Evolutionary conservation across 768 basidiomycete species (phyloP).

Genomic region (Suillus ampliporus): DNA sequence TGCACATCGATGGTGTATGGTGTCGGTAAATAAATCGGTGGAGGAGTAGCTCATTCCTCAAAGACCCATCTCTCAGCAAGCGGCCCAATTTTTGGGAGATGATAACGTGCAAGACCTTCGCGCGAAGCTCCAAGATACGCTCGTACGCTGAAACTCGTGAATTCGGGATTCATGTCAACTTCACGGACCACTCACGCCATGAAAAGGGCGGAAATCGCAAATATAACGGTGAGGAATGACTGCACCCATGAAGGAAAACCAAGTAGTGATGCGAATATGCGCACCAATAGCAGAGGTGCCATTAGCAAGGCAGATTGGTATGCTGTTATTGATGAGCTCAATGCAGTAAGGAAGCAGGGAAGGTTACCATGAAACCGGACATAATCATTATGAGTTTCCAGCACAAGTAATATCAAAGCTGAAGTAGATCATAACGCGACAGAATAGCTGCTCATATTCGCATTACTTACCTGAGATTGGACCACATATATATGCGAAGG

Average conservation of each 20-base stretch:
- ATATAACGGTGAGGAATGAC: constrained; percentile 51
- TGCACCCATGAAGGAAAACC: constrained; percentile 59
- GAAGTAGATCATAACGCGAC: constrained; percentile 11
- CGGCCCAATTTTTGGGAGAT: constrained; percentile 65
- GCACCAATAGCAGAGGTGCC: constrained; percentile 61
- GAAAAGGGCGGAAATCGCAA: constrained; percentile 48
- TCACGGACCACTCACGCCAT: constrained; percentile 56
- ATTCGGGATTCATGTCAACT: background rate
- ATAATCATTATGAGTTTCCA: constrained; percentile 80
- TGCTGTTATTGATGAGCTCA: constrained; percentile 47
- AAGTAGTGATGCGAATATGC: constrained; percentile 59
- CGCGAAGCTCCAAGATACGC: constrained; percentile 60
- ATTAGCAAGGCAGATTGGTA: constrained; percentile 80
- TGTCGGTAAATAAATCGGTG: too few relatives aligned
- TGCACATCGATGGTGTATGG: background rate
- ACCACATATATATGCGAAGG: constrained; percentile 68
- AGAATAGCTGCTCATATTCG: background rate
- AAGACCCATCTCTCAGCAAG: constrained; percentile 73
- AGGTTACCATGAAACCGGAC: constrained; percentile 77
- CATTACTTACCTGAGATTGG: constrained; percentile 68
- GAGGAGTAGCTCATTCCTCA: constrained; percentile 53
- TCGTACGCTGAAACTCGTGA: constrained; percentile 43
- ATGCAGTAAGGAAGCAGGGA: constrained; percentile 5
- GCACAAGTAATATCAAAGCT: constrained; percentile 70
- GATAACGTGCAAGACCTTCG: constrained; percentile 59